Evolutionary conservation across 2,329 filamentous ascomycete species (phyloP), one percentile per base, ranked within the genome.

Genomic region (Ophiostoma montium): DNA sequence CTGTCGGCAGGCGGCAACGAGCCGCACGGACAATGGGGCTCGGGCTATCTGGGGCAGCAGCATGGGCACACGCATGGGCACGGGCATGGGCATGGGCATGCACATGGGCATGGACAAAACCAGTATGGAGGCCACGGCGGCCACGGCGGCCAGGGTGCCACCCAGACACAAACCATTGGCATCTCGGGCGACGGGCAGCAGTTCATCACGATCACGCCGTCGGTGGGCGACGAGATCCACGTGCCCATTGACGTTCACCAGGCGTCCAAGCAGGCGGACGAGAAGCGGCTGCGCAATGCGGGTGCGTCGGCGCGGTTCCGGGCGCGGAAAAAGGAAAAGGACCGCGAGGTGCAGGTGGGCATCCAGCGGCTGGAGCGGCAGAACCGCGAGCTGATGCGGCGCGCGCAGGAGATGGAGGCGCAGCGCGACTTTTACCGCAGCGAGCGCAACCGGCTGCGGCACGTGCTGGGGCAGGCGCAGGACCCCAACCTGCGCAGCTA

Each of bases 201-300:
- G 19, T 52, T 60, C 8, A 53, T 64, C 15, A 56, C 60, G 7
- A 64, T 64, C 32, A 62, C 55, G 13, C 65, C 65, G 42, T 63
- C 49, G 48, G 63, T 60, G 56, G 68, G 64, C 36, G 67, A 67
- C 39, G 61, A 65, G 30, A 73, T 78, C 38, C 64, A 71, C 10
- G 78, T 89, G 45, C 80, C 82, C 13, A 79, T 90, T 10, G 86
- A 94, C 61, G 79, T 85, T 39, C 83, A 86, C 56, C 83, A 86
- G 57, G 87, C 83, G 12, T 94, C 87, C 12, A 82, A 81, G 56
- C 79, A 86, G 57, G 84, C 86, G 35, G 85, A 92, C 59, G 86
- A 94, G 63, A 94, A 92, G 66, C 74, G 87, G 50, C 82, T 84
- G 62, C 77, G 86, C 47, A 94, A 94, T 59, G 87, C 87, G 36